These are phyloP conservation scores for Penicillium pulvis DNA, from an alignment of 495 filamentous ascomycete species.

Conservation along the genomic window DNA sequence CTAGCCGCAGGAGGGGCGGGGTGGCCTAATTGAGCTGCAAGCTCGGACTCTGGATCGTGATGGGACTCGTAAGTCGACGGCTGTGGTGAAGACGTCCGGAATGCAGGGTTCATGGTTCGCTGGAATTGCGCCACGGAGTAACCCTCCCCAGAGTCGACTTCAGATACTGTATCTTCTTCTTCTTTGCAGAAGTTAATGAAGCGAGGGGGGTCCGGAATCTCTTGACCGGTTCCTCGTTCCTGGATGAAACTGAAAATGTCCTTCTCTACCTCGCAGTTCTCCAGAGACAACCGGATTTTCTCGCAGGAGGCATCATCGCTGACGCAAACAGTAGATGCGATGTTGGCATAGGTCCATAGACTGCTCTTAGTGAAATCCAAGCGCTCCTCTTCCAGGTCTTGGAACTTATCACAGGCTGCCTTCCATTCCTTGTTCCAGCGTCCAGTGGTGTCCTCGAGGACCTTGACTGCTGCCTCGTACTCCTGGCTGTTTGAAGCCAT, in stretches of 20 bases:
- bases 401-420: constrained; percentile 96
- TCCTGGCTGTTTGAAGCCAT: constrained; percentile 86
- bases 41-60: constrained; percentile 73
- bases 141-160: constrained; percentile 78
- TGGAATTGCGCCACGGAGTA: constrained; percentile 96
- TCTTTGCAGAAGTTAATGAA: constrained; percentile 99
- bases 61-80: constrained; percentile 87
- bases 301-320: constrained; percentile 98
- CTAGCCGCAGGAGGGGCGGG: constrained; percentile 32
- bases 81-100: constrained; percentile 87
- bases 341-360: constrained; percentile 96
- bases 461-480: constrained; percentile 89
- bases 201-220: constrained; percentile 95
- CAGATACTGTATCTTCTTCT: constrained; percentile 81
- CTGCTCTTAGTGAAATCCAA: constrained; percentile 97
- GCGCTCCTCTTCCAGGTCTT: constrained; percentile 97
- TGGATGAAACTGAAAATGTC: constrained; percentile 91
- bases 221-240: constrained; percentile 88
- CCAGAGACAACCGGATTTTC: constrained; percentile 91
- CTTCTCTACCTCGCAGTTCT: constrained; percentile 94
- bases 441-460: constrained; percentile 92
- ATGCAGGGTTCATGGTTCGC: constrained; percentile 90
- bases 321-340: constrained; percentile 97
- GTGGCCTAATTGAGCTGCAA: constrained; percentile 65
- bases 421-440: constrained; percentile 99